Base-by-base conservation (phyloP, 768 basidiomycete species). In the Tricholoma furcatifolium region DNA sequence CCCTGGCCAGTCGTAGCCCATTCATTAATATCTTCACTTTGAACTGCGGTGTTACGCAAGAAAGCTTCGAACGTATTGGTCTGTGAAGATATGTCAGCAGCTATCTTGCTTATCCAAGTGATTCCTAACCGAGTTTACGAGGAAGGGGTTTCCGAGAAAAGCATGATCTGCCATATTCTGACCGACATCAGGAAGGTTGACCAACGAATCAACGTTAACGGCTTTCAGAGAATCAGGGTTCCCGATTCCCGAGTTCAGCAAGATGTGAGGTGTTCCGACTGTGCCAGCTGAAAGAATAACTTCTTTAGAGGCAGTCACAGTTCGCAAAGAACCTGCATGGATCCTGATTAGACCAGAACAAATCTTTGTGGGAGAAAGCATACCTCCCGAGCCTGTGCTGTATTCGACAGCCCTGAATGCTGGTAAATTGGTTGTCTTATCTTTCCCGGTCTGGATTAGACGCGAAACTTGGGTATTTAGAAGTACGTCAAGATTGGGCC, bases 241-340 rank as follows among this genome's bases (percentile, higher is more conserved):
- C 9, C 68, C 68, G 39, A 69, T 68, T 15, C 66, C 65, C 9
- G 66, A 67, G n/a, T 58, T 58, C 12, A 66, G 55, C 4, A 67
- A 58, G 27, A 67, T 57, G 15, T 60, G 61, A 1, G 67, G 64
- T 2, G 65, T 66, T 12, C 66, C 69, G 41, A 67, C 51, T n/a
- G 64, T 48, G 6, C 69, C 69, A 15, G 65, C 67, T 14, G 69
- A 68, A 5, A 70, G 57, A 40, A 70, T 61, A 31, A 70, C 62
- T 53, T 70, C 68, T 34, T 65, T 67, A 6, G 51, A 53, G 6
- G 68, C 68, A n/a, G 47, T 53, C 12, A 67, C 51, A 10, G 23
- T 56, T 31, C 45, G 41, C 2, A 57, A 17, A 51, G 46, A 46
- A 43, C 54, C 58, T 59, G n/a, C 18, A 30, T 6, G 34, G 11